Base-by-base conservation (phyloP, 208 protist species). In the Balamuthia mandrillaris region DNA sequence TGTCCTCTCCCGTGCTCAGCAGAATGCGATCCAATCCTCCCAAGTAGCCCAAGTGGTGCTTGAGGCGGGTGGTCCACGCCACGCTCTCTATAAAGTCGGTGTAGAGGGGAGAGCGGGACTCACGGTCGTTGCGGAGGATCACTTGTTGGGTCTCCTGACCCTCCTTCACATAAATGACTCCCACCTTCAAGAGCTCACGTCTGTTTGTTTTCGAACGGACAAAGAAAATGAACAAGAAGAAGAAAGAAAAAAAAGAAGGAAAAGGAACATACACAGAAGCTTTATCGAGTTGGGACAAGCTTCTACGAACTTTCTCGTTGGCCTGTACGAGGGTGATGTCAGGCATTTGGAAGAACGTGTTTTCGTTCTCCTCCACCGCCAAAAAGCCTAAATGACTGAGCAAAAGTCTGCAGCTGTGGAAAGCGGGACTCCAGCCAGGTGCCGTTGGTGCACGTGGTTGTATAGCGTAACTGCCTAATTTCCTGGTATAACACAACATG, bases 121-220 rank as follows among this genome's bases (percentile, higher is more conserved):
- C 37, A 24, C 52, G 45, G n/a, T 85, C 49, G 56, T 95, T 95
- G 39, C 27, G 45, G 0, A 95, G 65, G 12, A 95, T 93, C 0
- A 85, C 51, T 10, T 81, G 42, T 56, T 95, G 91, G 12, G 91
- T 86, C 52, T 89, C 90, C 81, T 95, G 93, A 18, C 90, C 91
- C 29, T 81, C 61, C 27, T 60, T 66, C 1, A 93, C 92, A 51
- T 94, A 95, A 45, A 95, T 86, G 2, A 95, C 24, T n/a, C 92
- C 92, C 29, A 95, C 87, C 82, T 95, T 95, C 37, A 91, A 61
- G 21, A 89, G 84, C 14, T 93, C 91, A 29, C 92, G 88, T 68
- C 79, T 87, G 47, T 49, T 29, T 1, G 9, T 41, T 49, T 81
- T 86, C 56, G 33, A 18, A 63, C 24, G 65, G 10, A 7, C 10